Conservation (phyloP, 1,139 yeast species). For the Yamadazyma spencermartinsiae region DNA sequence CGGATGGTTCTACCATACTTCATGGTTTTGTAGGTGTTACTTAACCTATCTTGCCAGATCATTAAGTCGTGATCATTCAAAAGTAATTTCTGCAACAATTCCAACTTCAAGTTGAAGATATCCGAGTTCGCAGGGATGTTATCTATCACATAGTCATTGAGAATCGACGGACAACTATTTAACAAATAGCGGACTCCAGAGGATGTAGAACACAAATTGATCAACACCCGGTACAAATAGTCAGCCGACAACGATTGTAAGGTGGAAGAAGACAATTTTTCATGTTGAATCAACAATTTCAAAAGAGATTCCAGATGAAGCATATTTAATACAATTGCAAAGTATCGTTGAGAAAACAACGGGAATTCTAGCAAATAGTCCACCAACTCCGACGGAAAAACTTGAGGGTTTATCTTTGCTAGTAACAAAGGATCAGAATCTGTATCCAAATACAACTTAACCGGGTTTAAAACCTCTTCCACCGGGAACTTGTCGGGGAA, state of each 20-base stretch:
- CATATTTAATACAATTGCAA: slow-evolving; percentile 32
- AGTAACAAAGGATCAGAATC: slow-evolving; percentile 25
- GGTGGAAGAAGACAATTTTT: slow-evolving; percentile 18
- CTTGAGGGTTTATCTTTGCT: slow-evolving; percentile 24
- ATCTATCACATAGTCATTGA: slow-evolving; percentile 21
- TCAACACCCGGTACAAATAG: slow-evolving; percentile 24
- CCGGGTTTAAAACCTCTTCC: slow-evolving; percentile 5
- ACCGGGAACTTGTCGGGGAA: slow-evolving; percentile 11
- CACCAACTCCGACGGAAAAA: slow-evolving; percentile 18
- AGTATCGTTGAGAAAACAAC: slow-evolving; percentile 24
- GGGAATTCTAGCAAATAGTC: slow-evolving; percentile 21
- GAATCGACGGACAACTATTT: slow-evolving; percentile 27
- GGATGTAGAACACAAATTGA: slow-evolving; percentile 22
- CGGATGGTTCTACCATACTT: slow-evolving; percentile 30
- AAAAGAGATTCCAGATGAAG: slow-evolving; percentile 23
- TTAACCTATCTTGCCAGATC: slow-evolving; percentile 29
- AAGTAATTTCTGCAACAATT: slow-evolving; percentile 27
- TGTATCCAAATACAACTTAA: slow-evolving; percentile 11
- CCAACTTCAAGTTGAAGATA: slow-evolving; percentile 28
- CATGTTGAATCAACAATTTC: slow-evolving; percentile 14
- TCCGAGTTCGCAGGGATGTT: slow-evolving; percentile 21
- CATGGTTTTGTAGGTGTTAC: slow-evolving; percentile 25
- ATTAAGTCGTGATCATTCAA: slow-evolving; percentile 18
- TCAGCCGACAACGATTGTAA: slow-evolving; percentile 28
- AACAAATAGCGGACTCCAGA: slow-evolving; percentile 29